Evolutionary conservation across 164 flowering plant species (phyloP).

Genomic region (Vitis rotundifolia): DNA sequence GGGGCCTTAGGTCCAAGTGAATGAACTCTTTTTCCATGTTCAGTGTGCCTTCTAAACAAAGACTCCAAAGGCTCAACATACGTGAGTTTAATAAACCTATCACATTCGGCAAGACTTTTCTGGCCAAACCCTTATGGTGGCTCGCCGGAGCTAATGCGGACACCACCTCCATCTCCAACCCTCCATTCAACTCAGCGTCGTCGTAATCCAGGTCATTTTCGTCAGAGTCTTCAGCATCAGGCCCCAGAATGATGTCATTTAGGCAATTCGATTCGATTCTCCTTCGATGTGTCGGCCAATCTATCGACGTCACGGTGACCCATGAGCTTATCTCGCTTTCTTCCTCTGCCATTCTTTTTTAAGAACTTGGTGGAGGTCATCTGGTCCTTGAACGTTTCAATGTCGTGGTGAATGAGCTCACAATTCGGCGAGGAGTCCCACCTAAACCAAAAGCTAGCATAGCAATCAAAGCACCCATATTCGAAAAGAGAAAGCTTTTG

Average conservation of each 20-base stretch:
- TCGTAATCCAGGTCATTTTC: background rate
- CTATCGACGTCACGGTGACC: background rate
- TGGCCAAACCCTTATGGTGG: constrained; percentile 21
- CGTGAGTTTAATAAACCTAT: constrained; percentile 22
- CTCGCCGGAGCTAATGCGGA: constrained; percentile 1
- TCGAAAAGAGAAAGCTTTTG: background rate
- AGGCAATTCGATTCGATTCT: background rate
- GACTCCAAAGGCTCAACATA: constrained; percentile 27
- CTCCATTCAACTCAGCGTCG: background rate
- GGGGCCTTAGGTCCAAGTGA: too few relatives aligned
- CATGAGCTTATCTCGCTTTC: background rate
- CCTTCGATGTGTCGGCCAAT: background rate
- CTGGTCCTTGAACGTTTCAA: constrained; percentile 21
- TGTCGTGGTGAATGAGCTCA: constrained; percentile 21
- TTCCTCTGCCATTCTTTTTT: constrained; percentile 3
- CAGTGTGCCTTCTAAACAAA: background rate
- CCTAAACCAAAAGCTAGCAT: constrained; percentile 19
- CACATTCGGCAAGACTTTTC: constrained; percentile 28
- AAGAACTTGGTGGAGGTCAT: background rate
- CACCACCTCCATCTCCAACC: constrained; percentile 1
- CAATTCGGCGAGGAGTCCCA: constrained; percentile 27
- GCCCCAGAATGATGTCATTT: background rate
- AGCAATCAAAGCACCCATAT: constrained; percentile 26
- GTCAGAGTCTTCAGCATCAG: background rate
- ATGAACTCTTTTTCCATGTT: too few relatives aligned